phyloP scores from a whole-genome alignment of 441 rosid species.

The Croton setiger region DNA sequence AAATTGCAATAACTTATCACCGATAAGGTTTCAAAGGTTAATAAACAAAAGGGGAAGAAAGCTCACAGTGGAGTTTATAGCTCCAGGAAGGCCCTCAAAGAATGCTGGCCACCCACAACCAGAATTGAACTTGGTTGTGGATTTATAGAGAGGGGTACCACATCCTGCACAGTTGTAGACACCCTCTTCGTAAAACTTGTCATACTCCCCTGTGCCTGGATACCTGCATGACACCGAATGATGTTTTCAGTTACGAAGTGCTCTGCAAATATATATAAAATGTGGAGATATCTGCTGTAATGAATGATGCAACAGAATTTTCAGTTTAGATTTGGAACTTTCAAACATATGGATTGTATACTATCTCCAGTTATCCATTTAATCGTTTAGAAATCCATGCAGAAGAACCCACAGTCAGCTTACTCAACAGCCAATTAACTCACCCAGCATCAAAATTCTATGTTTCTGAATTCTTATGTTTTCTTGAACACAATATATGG shows the following conservation, averaged over 20 bases:
- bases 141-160: slow-evolving; percentile 76
- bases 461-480: background rate
- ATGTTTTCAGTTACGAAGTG: background rate
- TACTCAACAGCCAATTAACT: background rate
- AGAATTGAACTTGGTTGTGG: slow-evolving; percentile 75
- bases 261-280: too few species aligned
- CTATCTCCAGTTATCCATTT: background rate
- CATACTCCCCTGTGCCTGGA: slow-evolving; percentile 84
- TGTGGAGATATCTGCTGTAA: background rate
- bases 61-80: slow-evolving; percentile 62
- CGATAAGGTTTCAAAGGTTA: background rate
- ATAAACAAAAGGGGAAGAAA: background rate
- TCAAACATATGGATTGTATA: background rate
- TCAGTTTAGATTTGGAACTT: background rate
- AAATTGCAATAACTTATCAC: too few species aligned
- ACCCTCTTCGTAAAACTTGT: slow-evolving; percentile 64
- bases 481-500: background rate
- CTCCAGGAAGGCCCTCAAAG: slow-evolving; percentile 87
- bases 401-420: background rate
- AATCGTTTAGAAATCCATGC: background rate
- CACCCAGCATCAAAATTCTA: background rate
- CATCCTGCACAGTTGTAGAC: slow-evolving; percentile 79
- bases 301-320: background rate
- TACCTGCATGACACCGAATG: slow-evolving; percentile 39
- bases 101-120: slow-evolving; percentile 99